A percentile compares a stretch with the other conserved stretches of the same genome.
These are phyloP conservation scores for Phytophthora sojae DNA, from an alignment of 352 stramenopile species.

Conservation along the genomic window DNA sequence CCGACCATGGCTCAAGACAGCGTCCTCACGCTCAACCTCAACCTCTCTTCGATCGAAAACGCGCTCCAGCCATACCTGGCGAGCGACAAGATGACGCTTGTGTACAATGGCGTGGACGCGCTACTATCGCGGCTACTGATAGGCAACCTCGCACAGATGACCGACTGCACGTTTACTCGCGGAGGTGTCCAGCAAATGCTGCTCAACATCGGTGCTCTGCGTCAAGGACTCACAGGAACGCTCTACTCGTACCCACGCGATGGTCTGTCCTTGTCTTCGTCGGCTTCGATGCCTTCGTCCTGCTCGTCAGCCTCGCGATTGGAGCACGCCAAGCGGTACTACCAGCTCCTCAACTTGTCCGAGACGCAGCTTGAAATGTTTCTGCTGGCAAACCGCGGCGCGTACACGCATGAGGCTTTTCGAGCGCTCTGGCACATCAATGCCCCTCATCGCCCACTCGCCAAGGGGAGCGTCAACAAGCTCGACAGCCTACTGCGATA, in stretches of 20 bases:
- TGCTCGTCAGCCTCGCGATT: conserved; percentile 59
- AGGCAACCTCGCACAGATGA: conserved; percentile 70
- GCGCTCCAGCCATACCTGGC: conserved; percentile 75
- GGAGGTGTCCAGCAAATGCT: conserved; percentile 84
- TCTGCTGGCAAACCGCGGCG: conserved; percentile 73
- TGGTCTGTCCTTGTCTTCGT: conserved; percentile 32
- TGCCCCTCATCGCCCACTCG: conserved; percentile 73
- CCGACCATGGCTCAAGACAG: conserved; percentile 75
- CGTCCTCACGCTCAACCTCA: conserved; percentile 80
- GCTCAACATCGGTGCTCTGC: conserved; percentile 77
- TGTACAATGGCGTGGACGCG: conserved; percentile 77
- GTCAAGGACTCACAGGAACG: conserved; percentile 76
- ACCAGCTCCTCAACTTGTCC: conserved; percentile 71
- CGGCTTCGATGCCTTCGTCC: conserved; percentile 26
- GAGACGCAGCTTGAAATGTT: conserved; percentile 86
- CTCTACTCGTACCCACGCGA: conserved; percentile 78
- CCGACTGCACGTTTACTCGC: conserved; percentile 64
- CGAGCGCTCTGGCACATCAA: conserved; percentile 81
- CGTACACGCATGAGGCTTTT: conserved; percentile 68
- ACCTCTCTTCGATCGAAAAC: conserved; percentile 78
- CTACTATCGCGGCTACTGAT: conserved; percentile 74
- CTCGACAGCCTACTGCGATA: conserved; percentile 83
- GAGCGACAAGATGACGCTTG: conserved; percentile 77
- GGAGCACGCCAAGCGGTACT: conserved; percentile 83
- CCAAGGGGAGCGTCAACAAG: conserved; percentile 85